Conservation (phyloP, 768 basidiomycete species). For the Lyophyllum semitale region DNA sequence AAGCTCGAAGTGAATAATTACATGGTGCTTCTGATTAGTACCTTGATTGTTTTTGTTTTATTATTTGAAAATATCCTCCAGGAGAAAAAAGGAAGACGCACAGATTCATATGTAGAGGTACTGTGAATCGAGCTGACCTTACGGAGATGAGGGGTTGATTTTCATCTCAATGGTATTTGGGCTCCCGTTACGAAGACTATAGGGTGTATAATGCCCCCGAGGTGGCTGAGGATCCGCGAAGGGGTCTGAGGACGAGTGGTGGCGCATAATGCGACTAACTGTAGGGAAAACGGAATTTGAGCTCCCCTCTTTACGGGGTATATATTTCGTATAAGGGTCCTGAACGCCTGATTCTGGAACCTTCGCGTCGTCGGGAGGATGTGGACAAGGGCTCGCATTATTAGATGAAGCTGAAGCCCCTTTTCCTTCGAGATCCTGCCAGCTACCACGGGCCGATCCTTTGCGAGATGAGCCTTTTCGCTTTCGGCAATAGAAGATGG, state of each 20-base stretch:
- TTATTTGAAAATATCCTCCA: too few relatives aligned
- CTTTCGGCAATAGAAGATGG: slow-evolving; percentile 14
- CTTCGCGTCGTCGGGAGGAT: slow-evolving; percentile 1
- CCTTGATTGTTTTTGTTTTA: too few relatives aligned
- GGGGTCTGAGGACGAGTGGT: slow-evolving; percentile 8
- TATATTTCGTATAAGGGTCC: slow-evolving; percentile 8
- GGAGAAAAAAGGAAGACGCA: background rate
- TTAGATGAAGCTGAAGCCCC: background rate
- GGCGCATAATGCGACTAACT: slow-evolving; percentile 3
- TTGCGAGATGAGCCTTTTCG: background rate
- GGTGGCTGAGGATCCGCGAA: background rate
- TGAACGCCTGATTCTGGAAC: background rate
- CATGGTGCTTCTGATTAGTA: too few relatives aligned
- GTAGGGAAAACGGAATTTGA: background rate
- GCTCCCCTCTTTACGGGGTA: slow-evolving; percentile 4
- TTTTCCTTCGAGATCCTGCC: slow-evolving; percentile 15
- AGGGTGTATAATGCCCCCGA: too few relatives aligned
- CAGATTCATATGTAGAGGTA: too few relatives aligned
- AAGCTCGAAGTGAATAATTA: too few relatives aligned
- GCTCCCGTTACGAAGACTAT: background rate
- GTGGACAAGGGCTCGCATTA: background rate
- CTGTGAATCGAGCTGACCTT: too few relatives aligned
- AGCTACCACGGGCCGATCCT: background rate
- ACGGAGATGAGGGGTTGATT: background rate
- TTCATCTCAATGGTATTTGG: background rate